Evolutionary conservation across 1,284 basidiomycete species (phyloP), one percentile per base, ranked within the genome.

Genomic region (Pterulicium gracile): DNA sequence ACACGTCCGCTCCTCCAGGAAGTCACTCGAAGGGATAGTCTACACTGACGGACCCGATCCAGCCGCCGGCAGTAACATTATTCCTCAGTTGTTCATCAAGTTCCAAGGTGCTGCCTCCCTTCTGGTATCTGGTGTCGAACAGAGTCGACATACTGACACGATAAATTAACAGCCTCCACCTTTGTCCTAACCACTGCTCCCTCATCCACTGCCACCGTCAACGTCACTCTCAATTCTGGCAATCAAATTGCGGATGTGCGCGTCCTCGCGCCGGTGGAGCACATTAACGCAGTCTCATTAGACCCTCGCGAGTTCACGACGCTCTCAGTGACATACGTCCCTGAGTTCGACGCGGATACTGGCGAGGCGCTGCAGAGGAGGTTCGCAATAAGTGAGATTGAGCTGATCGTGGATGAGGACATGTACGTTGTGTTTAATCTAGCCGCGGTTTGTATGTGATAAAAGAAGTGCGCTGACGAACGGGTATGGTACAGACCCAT

Each of bases 51-150:
- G 69, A 13, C 62, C 66, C 2, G 57, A 56, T 51, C 27, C 27
- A 32, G 49, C 56, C 40, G 58, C 56, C 42, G 59, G 64, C 12
- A 63, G 56, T 20, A 57, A 65, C 47, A 63, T 73, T 32, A 58
- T 74, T 49, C 76, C 75, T 1, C 75, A 78, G 49, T 61, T 77
- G 60, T 78, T 76, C 52, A 56, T 78, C 44, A 62, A 59, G 39
- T 73, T 76, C 58, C 64, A 62, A 62, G 75, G 76, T 74, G 53
- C 43, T 59, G n/a, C n/a, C n/a, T n/a, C n/a, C n/a, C n/a, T n/a
- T n/a, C n/a, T n/a, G n/a, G n/a, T n/a, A n/a, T n/a, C 35, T 20
- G n/a, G 40, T 45, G 3, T 13, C 27, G 20, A 45, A 47, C 24
- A 44, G 20, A 47, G 21, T 20, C 43, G 20, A 24, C 48, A 13